phyloP scores from a whole-genome alignment of 2,329 filamentous ascomycete species.

The Monilinia fructicola region DNA sequence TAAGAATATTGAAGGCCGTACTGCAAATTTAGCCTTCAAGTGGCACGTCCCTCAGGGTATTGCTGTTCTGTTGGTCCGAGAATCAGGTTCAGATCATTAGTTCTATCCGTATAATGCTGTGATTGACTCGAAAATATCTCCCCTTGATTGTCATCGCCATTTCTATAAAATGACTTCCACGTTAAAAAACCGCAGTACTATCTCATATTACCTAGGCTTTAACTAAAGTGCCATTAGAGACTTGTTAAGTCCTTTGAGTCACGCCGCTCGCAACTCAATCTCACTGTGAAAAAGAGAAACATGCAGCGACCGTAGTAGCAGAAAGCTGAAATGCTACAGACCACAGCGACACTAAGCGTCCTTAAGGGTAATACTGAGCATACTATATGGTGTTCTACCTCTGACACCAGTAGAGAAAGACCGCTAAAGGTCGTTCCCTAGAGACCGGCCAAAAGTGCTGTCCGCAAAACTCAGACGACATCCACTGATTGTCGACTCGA shows the following conservation, averaged over 20 bases:
- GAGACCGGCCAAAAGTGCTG: background rate
- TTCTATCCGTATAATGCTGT: background rate
- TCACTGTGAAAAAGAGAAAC: background rate
- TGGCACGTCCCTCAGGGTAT: accelerated
- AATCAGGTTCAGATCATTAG: background rate
- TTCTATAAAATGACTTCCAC: background rate
- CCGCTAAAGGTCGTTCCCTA: background rate
- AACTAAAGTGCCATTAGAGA: background rate
- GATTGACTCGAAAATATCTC: background rate
- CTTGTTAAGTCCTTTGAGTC: too few relatives aligned
- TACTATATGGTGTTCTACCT: background rate
- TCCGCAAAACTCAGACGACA: background rate
- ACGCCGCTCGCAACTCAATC: background rate
- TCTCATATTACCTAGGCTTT: background rate
- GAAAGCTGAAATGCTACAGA: too few relatives aligned
- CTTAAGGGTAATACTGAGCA: background rate
- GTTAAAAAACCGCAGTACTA: background rate
- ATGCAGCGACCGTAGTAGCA: background rate
- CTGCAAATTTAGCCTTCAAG: background rate
- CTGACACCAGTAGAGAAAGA: background rate
- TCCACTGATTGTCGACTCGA: too few relatives aligned
- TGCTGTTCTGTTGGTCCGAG: background rate
- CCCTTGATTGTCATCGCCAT: background rate
- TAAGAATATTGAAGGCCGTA: background rate
- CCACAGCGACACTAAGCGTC: background rate